Conservation (phyloP, 495 filamentous ascomycete species). For the Polyplosphaeria fusca region DNA sequence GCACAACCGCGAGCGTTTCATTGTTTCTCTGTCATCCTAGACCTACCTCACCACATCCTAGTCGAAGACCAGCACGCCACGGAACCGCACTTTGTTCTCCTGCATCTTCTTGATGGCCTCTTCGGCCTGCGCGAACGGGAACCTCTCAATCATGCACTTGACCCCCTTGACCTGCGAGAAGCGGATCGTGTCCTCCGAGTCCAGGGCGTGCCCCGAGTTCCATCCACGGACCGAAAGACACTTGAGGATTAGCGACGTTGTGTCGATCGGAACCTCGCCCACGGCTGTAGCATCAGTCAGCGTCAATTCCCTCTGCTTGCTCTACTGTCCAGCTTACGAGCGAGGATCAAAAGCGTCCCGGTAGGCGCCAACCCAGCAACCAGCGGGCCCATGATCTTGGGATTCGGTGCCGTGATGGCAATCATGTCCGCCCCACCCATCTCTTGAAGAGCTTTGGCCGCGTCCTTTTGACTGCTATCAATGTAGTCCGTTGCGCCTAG, state of each 20-base stretch:
- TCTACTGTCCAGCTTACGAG: slow-evolving; percentile 41
- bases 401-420: slow-evolving; percentile 61
- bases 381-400: slow-evolving; percentile 52
- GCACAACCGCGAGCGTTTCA: slow-evolving; percentile 6
- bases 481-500: slow-evolving; percentile 69
- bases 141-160: slow-evolving; percentile 63
- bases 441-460: slow-evolving; percentile 49
- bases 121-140: slow-evolving; percentile 55
- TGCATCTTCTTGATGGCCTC: slow-evolving; percentile 48
- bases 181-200: slow-evolving; percentile 63
- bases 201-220: slow-evolving; percentile 60
- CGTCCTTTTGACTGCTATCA: slow-evolving; percentile 55
- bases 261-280: slow-evolving; percentile 54
- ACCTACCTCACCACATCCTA: slow-evolving; percentile 6
- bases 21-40: not conserved
- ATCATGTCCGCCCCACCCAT: slow-evolving; percentile 63
- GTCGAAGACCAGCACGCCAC: slow-evolving; percentile 50
- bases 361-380: slow-evolving; percentile 52
- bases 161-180: slow-evolving; percentile 58
- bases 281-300: slow-evolving; percentile 36
- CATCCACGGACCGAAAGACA: slow-evolving; percentile 58
- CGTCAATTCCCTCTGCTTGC: not conserved
- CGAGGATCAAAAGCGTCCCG: slow-evolving; percentile 61
- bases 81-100: slow-evolving; percentile 46
- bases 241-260: slow-evolving; percentile 47